Conservation (phyloP, 192 early-diverging fungal species). For the Linnemannia hyalina region DNA sequence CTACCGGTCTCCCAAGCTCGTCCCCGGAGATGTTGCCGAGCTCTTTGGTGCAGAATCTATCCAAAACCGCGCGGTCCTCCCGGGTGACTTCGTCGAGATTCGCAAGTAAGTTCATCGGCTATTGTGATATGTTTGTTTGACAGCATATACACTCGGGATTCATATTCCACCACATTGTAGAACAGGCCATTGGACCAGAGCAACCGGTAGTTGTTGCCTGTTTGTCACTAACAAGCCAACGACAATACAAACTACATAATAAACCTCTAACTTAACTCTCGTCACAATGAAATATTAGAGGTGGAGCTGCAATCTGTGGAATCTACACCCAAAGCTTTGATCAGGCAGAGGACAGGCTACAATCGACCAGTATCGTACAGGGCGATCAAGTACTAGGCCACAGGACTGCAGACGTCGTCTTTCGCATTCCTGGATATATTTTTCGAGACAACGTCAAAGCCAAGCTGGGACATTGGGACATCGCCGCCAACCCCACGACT, state of each 20-base stretch:
- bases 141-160: too few relatives aligned
- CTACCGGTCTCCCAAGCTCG: neutral
- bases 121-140: too few relatives aligned
- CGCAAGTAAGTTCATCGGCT: constrained; percentile 14
- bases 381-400: constrained; percentile 31
- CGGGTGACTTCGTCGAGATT: constrained; percentile 51
- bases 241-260: neutral
- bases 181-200: too few relatives aligned
- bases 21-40: constrained; percentile 16
- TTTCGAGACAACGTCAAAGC: constrained; percentile 11
- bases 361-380: constrained; percentile 24
- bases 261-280: neutral
- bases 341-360: constrained; percentile 36
- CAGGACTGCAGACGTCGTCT: constrained; percentile 61
- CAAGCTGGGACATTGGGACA: constrained; percentile 18
- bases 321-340: constrained; percentile 37
- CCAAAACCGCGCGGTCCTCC: constrained; percentile 36
- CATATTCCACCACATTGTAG: too few relatives aligned
- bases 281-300: neutral
- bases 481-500: constrained; percentile 10
- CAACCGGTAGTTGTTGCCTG: too few relatives aligned
- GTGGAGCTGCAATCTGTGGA: constrained; percentile 11
- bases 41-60: constrained; percentile 32
- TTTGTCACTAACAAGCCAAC: neutral
- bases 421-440: constrained; percentile 56